These are phyloP conservation scores for Ceratocystis huliohia DNA, from an alignment of 2,329 filamentous ascomycete species.

Conservation along the genomic window DNA sequence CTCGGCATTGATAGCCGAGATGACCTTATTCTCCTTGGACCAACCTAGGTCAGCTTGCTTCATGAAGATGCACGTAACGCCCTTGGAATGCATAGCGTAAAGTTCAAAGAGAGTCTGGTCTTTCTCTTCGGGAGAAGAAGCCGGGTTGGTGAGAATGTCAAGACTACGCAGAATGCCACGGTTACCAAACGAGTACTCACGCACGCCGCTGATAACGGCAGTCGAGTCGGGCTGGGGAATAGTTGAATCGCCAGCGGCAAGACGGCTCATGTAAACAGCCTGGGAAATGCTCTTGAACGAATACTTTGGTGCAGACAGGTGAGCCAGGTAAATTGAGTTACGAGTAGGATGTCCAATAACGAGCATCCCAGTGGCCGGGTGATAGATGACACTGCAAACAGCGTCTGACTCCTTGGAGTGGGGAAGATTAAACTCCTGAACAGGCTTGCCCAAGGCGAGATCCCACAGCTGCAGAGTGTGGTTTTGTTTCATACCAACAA, in stretches of 20 bases:
- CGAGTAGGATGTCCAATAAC: slow-evolving; percentile 90
- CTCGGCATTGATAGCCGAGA: slow-evolving; percentile 64
- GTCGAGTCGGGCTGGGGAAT: slow-evolving; percentile 84
- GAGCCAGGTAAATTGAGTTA: slow-evolving; percentile 95
- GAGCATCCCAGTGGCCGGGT: slow-evolving; percentile 83
- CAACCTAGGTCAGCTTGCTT: slow-evolving; percentile 85
- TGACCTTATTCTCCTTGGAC: slow-evolving; percentile 78
- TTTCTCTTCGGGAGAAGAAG: slow-evolving; percentile 46
- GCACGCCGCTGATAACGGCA: slow-evolving; percentile 90
- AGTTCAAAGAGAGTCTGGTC: slow-evolving; percentile 79
- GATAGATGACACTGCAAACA: slow-evolving; percentile 95
- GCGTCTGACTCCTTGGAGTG: slow-evolving; percentile 93
- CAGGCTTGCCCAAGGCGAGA: slow-evolving; percentile 82
- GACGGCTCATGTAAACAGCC: slow-evolving; percentile 70
- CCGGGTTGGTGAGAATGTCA: slow-evolving; percentile 67
- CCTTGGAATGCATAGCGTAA: slow-evolving; percentile 94
- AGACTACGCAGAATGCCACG: slow-evolving; percentile 80
- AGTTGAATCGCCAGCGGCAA: slow-evolving; percentile 57
- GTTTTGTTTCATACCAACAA: slow-evolving; percentile 98
- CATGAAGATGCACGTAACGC: slow-evolving; percentile 79
- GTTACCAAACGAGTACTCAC: slow-evolving; percentile 83
- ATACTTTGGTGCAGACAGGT: slow-evolving; percentile 89
- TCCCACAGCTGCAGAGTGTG: slow-evolving; percentile 98
- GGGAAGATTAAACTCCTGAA: slow-evolving; percentile 92
- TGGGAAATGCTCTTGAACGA: slow-evolving; percentile 71